Evolutionary conservation across 177 flowering plant species (phyloP), one percentile per base, ranked within the genome.

Genomic region (Tripterygium wilfordii): DNA sequence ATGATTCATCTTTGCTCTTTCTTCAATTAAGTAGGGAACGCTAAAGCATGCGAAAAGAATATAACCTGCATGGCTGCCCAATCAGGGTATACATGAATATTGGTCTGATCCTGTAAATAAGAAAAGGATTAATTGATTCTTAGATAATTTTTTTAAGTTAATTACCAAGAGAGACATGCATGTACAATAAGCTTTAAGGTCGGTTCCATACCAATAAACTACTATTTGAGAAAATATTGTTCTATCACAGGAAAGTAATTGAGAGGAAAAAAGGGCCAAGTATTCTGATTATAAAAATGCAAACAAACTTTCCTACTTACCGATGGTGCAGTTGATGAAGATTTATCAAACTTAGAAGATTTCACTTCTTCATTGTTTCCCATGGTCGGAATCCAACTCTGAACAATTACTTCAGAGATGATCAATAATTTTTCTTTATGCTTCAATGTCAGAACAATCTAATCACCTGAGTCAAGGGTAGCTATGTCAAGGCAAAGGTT

Each of bases 31-130:
- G n/a, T n/a, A n/a, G n/a, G n/a, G n/a, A n/a, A n/a, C n/a, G n/a
- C n/a, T n/a, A 47, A 24, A 26, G 31, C 24, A 39, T 12, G 51
- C 18, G 43, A 7, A 26, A 43, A 30, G 30, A 8, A 46, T 26
- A 16, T 52, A 51, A 88, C 98, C 94, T 88, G 98, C 66, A 85
- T 75, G 19, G 91, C 76, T 19, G 91, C 89, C 97, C 99, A 92
- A 49, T 89, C 95, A 57, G 96, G 91, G 69, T 82, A 86, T 13
- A 71, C 72, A 47, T 78, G 95, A 55, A 82, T 30, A 54, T 71
- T 78, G 48, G 68, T 46, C 59, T 78, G 88, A 57, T 83, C 95
- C 96, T 85, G 92, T 55, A 31, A 71, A 67, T 33, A 45, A 12
- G 62, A 46, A 54, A 57, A 45, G 51, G 42, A 57, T 35, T 8